Base-by-base conservation (phyloP, 1,284 basidiomycete genomes). In the Athelia sp. region DNA sequence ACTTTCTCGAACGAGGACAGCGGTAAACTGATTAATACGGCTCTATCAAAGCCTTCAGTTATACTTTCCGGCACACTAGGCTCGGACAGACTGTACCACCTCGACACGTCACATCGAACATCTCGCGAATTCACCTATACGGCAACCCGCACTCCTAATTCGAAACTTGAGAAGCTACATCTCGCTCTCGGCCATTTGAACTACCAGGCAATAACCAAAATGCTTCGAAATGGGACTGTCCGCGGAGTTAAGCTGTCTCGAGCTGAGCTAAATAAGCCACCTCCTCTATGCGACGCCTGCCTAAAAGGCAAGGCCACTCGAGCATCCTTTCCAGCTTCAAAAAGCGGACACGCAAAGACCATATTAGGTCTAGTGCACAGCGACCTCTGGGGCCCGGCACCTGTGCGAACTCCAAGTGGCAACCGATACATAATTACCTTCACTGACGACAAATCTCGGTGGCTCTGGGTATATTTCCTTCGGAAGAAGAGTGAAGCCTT, bases 341-440 rank as follows among this genome's bases (percentile, higher is more conserved):
- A 40, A 40, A 40, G 36, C 19, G 36, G 36, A n/a, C 36, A 40
- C 15, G 36, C 36, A 6, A 21, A 40, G 9, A 40, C 15, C 15
- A n/a, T 40, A 6, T 53, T 68, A 15, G 58, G 62, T 11, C 59
- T 67, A 10, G 56, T 71, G 19, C 70, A 69, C 54, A 54, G 62
- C 35, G 70, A 73, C 50, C 50, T 72, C 6, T 58, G 67, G 51
- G 66, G 66, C 36, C 67, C 58, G 29, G 47, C 68, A 13, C 55
- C 58, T 14, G 52, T 57, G 17, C 42, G 35, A n/a, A 60, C 62
- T 21, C 50, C 36, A 15, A 49, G 54, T 23, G 67, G 67, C 4
- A 60, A 57, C 43, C 54, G 52, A 4, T 71, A 69, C 53, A 65
- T 61, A 60, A 54, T 68, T n/a, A 62, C 60, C 1, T 67, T 69